Evolutionary conservation across 768 basidiomycete genomes (phyloP), one percentile per base, ranked within the genome.

Genomic region (Hydnum rufescens): DNA sequence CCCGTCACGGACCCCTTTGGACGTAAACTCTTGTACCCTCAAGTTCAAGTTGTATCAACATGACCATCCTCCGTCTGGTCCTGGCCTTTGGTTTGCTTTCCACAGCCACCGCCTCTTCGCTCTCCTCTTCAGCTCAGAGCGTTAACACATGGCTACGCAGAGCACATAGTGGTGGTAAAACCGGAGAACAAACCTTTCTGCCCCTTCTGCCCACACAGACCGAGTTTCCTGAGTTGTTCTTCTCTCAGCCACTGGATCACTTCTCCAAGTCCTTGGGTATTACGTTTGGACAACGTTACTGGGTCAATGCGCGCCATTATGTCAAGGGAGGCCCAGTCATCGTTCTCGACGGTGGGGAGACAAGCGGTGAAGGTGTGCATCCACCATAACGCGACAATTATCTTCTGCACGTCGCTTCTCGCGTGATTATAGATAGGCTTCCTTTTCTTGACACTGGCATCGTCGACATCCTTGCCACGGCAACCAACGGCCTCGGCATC

Each of bases 341-440:
- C 58, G 76, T 96, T 2, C 66, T 96, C 22, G 93, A 96, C 64
- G 88, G 87, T 0, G 93, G 93, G 16, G 93, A 96, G 67, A 93
- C 88, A 3, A 81, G 75, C 56, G 93, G 88, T 19, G 77, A 76
- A 43, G 44, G 44, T 47, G 26, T 8, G 34, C 19, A 39, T 39
- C 8, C 8, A 8, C 19, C 13, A 26, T 13, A 47, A 25, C 44
- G 26, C 25, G 8, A 25, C 8, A 16, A 8, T 47, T 8, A 8
- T 26, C 26, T 13, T 47, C 8, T 13, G 36, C 22, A 13, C 22
- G 36, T 13, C 22, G 13, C 36, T 13, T 22, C 36, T 13, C 22
- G 13, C 36, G 13, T 22, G 13, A 22, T 28, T 28, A 13, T 47
- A 47, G 61, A 60, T 36, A 58, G 69, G 47, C 49, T 70, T 4